These are phyloP conservation scores for Chaetothyriales sp. DNA, from an alignment of 2,329 filamentous ascomycete genomes.

Conservation along the genomic window DNA sequence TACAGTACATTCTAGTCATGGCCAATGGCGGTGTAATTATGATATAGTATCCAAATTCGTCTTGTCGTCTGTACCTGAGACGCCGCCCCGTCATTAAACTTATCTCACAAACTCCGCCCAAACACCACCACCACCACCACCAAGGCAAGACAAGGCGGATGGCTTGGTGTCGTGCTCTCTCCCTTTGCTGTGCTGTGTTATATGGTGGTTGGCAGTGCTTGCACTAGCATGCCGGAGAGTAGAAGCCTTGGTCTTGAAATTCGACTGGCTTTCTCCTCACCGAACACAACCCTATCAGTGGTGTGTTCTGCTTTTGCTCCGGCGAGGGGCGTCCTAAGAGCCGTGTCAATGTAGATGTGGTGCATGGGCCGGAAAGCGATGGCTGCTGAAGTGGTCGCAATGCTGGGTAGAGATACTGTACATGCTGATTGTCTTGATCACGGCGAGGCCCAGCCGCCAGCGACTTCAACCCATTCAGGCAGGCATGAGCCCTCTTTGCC, in stretches of 20 bases:
- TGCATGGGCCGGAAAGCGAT: background rate
- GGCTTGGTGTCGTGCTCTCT: background rate
- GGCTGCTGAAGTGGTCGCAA: background rate
- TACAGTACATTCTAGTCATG: background rate
- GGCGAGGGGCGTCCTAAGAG: background rate
- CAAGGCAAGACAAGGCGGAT: background rate
- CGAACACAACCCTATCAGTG: background rate
- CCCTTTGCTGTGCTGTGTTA: background rate
- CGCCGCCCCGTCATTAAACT: background rate
- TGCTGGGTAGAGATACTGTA: slow-evolving; percentile 6
- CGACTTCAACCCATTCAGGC: slow-evolving; percentile 92
- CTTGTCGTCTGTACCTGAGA: background rate
- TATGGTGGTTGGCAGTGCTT: background rate
- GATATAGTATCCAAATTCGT: background rate
- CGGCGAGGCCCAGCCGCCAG: slow-evolving; percentile 71
- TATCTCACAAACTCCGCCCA: background rate
- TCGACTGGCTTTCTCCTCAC: background rate
- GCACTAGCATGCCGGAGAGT: background rate
- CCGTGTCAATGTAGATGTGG: background rate
- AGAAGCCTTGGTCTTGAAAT: background rate
- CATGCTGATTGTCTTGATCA: slow-evolving; percentile 18
- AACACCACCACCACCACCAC: background rate
- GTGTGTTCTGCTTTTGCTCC: background rate
- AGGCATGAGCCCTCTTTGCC: slow-evolving; percentile 93
- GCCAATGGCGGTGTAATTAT: background rate